A percentile compares a stretch with the other conserved stretches of the same genome.
Evolutionary conservation across 306 rosid species (phyloP).

Genomic region (Cicer pinnatifidum): DNA sequence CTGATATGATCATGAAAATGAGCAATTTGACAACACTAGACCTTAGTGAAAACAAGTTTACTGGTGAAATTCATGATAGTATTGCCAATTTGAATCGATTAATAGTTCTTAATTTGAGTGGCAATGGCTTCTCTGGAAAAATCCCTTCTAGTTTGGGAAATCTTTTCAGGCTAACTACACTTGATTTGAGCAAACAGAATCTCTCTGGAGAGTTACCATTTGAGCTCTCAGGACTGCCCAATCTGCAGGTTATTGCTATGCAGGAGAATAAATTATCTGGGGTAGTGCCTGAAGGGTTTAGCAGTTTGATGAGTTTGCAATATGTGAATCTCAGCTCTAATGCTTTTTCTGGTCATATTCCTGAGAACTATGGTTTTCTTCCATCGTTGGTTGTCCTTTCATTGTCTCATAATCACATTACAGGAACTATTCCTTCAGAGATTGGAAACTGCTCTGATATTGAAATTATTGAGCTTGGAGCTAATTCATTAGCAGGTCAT

Average conservation of each 20-base stretch:
- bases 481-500: conserved; percentile 61
- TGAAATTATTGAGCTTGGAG: conserved; percentile 65
- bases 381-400: conserved; percentile 72
- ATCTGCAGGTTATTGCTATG: conserved; percentile 74
- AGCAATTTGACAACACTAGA: conserved; percentile 70
- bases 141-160: conserved; percentile 76
- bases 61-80: conserved; percentile 56
- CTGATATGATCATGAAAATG: conserved; percentile 56
- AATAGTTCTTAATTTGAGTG: conserved; percentile 75
- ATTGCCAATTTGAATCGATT: conserved; percentile 67
- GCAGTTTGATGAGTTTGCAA: conserved; percentile 79
- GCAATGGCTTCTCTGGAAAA: conserved; percentile 71
- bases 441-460: conserved; percentile 79
- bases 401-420: conserved; percentile 67
- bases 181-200: conserved; percentile 84
- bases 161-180: conserved; percentile 77
- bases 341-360: conserved; percentile 71
- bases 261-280: conserved; percentile 80
- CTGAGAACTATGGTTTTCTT: conserved; percentile 83
- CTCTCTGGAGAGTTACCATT: conserved; percentile 86
- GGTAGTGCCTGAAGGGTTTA: conserved; percentile 87
- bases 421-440: conserved; percentile 67
- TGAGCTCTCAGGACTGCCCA: conserved; percentile 88
- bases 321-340: conserved; percentile 78
- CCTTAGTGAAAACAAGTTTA: conserved; percentile 73